These are phyloP conservation scores for Monosporascus sp. DNA, from an alignment of 2,329 filamentous ascomycete species.

Conservation along the genomic window DNA sequence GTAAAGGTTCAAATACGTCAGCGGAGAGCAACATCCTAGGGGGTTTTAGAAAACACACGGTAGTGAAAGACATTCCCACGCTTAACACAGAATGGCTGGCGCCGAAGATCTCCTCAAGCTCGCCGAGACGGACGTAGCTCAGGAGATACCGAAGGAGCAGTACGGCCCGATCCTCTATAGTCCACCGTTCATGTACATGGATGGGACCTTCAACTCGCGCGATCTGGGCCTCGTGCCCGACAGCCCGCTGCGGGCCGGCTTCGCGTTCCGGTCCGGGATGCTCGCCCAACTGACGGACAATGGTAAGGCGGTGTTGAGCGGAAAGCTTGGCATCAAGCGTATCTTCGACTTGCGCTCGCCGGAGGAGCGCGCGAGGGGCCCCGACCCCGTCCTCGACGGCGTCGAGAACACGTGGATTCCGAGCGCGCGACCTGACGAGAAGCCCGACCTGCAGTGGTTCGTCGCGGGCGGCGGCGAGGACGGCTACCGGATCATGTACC, in stretches of 20 bases:
- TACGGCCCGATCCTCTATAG: slow-evolving; percentile 32
- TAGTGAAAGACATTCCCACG: neutral
- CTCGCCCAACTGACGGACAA: slow-evolving; percentile 31
- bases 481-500: slow-evolving; percentile 42
- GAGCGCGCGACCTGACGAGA: slow-evolving; percentile 29
- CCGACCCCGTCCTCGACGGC: slow-evolving; percentile 39
- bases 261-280: slow-evolving; percentile 43
- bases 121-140: slow-evolving; percentile 34
- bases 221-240: slow-evolving; percentile 43
- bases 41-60: neutral
- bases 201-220: slow-evolving; percentile 46
- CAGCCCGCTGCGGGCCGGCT: slow-evolving; percentile 35
- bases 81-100: slow-evolving; percentile 17
- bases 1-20: too few relatives aligned
- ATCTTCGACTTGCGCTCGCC: slow-evolving; percentile 48
- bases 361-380: slow-evolving; percentile 35
- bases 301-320: slow-evolving; percentile 32
- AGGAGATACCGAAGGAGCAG: slow-evolving; percentile 31
- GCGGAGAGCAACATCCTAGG: neutral
- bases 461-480: slow-evolving; percentile 38
- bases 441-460: slow-evolving; percentile 36
- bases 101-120: slow-evolving; percentile 31
- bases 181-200: slow-evolving; percentile 42
- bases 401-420: slow-evolving; percentile 42
- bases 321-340: slow-evolving; percentile 34